Evolutionary conservation across 164 flowering plant genomes (phyloP).

Genomic region (Houttuynia cordata): DNA sequence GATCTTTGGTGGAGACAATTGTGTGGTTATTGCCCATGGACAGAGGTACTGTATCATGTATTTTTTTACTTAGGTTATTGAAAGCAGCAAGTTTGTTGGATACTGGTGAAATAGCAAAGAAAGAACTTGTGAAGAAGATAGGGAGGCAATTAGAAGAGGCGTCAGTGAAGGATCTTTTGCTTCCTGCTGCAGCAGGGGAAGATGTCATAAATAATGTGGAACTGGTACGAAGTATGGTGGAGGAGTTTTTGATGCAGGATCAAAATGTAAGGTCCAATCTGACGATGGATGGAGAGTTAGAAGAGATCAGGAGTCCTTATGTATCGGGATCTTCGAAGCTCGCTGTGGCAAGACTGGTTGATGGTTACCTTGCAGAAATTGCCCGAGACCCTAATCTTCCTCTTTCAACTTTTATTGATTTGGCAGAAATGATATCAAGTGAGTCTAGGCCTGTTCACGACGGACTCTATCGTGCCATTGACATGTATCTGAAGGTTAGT

Average conservation of each 20-base stretch:
- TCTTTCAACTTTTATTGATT: slow-evolving; percentile 39
- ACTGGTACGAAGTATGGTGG: slow-evolving; percentile 44
- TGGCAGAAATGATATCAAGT: slow-evolving; percentile 55
- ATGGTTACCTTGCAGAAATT: slow-evolving; percentile 78
- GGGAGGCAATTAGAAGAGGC: slow-evolving; percentile 88
- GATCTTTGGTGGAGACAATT: slow-evolving; percentile 45
- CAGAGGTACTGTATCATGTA: slow-evolving; percentile 59
- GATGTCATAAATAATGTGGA: slow-evolving; percentile 47
- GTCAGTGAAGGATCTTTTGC: slow-evolving; percentile 57
- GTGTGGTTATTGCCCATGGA: slow-evolving; percentile 63
- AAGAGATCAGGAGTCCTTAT: slow-evolving; percentile 35
- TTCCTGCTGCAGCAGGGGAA: slow-evolving; percentile 40
- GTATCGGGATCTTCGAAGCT: slow-evolving; percentile 70
- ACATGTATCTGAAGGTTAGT: slow-evolving; percentile 86
- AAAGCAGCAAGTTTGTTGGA: slow-evolving; percentile 55
- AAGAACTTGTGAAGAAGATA: slow-evolving; percentile 47
- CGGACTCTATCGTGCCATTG: slow-evolving; percentile 80
- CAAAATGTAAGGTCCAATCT: slow-evolving; percentile 23
- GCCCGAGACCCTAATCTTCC: slow-evolving; percentile 74
- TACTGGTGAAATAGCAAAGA: slow-evolving; percentile 38
- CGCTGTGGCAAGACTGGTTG: slow-evolving; percentile 77
- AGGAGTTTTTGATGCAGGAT: slow-evolving; percentile 57
- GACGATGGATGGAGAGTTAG: slow-evolving; percentile 28
- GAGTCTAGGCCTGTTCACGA: slow-evolving; percentile 65
- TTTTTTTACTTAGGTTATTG: slow-evolving; percentile 63